phyloP scores from a whole-genome alignment of 1,284 basidiomycete genomes.

The Salmacisia buchloeana region DNA sequence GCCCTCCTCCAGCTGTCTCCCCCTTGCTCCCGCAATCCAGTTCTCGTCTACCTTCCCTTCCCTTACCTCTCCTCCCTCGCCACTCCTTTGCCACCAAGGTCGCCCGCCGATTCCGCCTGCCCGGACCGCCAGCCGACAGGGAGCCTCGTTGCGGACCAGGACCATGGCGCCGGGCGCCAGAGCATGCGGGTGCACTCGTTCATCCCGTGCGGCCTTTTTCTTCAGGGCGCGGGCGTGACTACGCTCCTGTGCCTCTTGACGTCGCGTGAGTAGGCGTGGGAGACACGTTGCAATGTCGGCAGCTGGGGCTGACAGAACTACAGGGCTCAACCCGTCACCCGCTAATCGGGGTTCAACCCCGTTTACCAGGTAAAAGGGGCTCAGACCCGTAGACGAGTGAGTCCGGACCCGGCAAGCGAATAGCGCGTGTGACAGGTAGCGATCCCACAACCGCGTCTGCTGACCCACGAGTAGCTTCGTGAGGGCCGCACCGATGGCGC shows the following conservation, averaged over 20 bases:
- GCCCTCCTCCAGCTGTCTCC: too few relatives aligned
- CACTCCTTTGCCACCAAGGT: too few relatives aligned
- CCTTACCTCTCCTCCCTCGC: too few relatives aligned
- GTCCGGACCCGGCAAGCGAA: conserved; percentile 8
- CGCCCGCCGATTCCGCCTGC: too few relatives aligned
- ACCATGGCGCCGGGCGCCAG: too few relatives aligned
- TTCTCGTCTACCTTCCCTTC: too few relatives aligned
- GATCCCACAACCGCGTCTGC: conserved; percentile 11
- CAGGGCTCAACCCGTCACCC: neutral
- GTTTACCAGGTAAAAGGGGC: conserved; percentile 9
- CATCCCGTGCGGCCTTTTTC: too few relatives aligned
- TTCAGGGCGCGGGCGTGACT: too few relatives aligned
- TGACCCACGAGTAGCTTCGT: neutral
- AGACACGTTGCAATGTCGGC: neutral
- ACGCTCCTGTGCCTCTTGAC: neutral
- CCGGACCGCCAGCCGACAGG: too few relatives aligned
- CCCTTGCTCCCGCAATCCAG: too few relatives aligned
- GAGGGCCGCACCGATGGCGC: conserved; percentile 1
- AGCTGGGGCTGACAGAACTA: neutral
- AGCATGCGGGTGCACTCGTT: too few relatives aligned
- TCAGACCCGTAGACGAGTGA: neutral
- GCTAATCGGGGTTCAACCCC: conserved; percentile 8
- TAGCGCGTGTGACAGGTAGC: neutral
- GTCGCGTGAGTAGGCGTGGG: neutral
- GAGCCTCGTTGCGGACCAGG: too few relatives aligned